Conservation (phyloP, 192 early-diverging fungal species). For the Gigaspora rosea region DNA sequence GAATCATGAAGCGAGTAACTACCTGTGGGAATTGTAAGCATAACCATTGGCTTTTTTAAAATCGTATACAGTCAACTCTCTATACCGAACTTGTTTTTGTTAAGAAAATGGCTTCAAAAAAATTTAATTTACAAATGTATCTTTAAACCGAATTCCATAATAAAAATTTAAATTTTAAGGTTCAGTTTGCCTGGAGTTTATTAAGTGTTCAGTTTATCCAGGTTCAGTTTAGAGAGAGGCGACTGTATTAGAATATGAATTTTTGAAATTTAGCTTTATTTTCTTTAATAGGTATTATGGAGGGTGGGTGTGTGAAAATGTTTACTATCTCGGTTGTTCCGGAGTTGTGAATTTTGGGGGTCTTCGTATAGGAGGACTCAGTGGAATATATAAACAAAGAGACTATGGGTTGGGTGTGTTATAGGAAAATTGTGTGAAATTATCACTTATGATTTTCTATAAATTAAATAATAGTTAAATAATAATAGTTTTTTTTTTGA, state of each 20-base stretch:
- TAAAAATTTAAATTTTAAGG: too few species aligned
- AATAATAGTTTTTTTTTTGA: not conserved
- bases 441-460: not conserved
- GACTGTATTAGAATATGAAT: too few species aligned
- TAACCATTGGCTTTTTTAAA: not conserved
- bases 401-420: constrained; percentile 55
- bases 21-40: constrained; percentile 90
- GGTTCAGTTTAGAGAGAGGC: too few species aligned
- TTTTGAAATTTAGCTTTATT: not conserved
- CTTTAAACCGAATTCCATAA: not conserved
- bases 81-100: not conserved
- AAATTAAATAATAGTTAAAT: not conserved
- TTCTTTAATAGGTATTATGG: constrained; percentile 70
- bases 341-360: constrained; percentile 88
- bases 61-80: not conserved
- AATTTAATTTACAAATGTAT: not conserved
- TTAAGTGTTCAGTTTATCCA: too few species aligned
- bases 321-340: constrained; percentile 88
- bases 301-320: constrained; percentile 92
- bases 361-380: constrained; percentile 88
- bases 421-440: not conserved
- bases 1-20: constrained; percentile 96
- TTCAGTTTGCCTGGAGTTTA: too few species aligned
- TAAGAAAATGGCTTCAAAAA: not conserved
- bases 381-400: constrained; percentile 82